Percentiles rank a stretch among this genome's conserved stretches.
These are phyloP conservation scores for Fragilariopsis cylindrus DNA, from an alignment of 108 stramenopile species.

Conservation along the genomic window DNA sequence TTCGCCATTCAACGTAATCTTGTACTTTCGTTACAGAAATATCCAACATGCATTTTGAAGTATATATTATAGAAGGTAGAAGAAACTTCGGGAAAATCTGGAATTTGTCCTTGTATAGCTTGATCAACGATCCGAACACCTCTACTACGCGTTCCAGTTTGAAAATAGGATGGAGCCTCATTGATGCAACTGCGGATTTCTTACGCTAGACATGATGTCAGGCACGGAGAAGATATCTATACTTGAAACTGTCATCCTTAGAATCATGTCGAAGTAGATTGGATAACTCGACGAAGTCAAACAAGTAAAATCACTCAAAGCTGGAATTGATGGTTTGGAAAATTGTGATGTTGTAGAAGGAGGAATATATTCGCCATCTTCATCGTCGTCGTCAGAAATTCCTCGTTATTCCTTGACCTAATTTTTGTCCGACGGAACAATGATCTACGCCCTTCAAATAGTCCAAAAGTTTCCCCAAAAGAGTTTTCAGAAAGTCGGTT, in stretches of 20 bases:
- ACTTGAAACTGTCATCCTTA: constrained; percentile 24
- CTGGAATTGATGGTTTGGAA: neutral
- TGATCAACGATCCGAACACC: constrained; percentile 20
- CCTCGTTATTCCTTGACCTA: neutral
- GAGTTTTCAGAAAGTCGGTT: constrained; percentile 13
- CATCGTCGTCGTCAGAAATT: constrained; percentile 15
- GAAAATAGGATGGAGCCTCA: constrained; percentile 10
- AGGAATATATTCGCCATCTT: constrained; percentile 10
- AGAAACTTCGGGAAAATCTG: constrained; percentile 20
- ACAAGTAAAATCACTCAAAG: constrained; percentile 10
- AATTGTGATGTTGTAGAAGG: neutral
- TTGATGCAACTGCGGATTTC: neutral
- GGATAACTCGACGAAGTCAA: constrained; percentile 9
- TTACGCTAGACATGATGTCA: neutral
- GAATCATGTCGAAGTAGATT: constrained; percentile 17
- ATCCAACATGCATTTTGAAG: constrained; percentile 24
- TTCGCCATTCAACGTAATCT: constrained; percentile 27
- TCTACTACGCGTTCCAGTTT: constrained; percentile 13
- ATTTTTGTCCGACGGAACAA: neutral
- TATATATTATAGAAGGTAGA: constrained; percentile 12
- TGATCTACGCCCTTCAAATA: constrained; percentile 23
- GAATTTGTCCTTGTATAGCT: constrained; percentile 9
- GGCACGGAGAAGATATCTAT: constrained; percentile 20
- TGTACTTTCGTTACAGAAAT: neutral
- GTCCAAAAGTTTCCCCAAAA: constrained; percentile 8